Evolutionary conservation across 2,329 filamentous ascomycete species (phyloP).

Genomic region (Helicocarpus griseus): DNA sequence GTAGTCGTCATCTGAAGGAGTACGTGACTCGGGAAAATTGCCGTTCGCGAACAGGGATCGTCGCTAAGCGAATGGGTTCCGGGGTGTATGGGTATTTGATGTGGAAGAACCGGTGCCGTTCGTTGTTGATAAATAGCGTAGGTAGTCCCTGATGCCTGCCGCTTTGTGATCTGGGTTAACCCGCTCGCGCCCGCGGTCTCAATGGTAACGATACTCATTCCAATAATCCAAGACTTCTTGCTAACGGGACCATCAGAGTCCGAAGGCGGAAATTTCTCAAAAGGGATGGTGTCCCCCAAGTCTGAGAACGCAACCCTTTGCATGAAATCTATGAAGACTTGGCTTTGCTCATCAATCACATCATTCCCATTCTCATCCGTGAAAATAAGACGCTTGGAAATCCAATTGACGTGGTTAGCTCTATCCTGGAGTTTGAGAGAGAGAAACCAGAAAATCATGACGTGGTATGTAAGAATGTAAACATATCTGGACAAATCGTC

Average conservation of each 20-base stretch:
- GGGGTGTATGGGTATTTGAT: conserved; percentile 33
- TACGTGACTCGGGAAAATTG: conserved; percentile 38
- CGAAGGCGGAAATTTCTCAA: conserved; percentile 31
- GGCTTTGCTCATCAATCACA: conserved; percentile 78
- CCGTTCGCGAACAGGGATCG: conserved; percentile 25
- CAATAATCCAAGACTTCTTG: conserved; percentile 42
- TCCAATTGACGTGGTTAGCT: conserved; percentile 77
- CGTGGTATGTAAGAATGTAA: conserved; percentile 85
- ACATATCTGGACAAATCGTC: conserved; percentile 89
- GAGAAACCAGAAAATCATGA: conserved; percentile 95
- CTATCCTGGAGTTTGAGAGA: conserved; percentile 77
- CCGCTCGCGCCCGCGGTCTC: conserved; percentile 40
- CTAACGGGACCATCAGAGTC: conserved; percentile 32
- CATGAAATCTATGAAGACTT: conserved; percentile 93
- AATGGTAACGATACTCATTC: conserved; percentile 43
- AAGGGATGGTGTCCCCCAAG: conserved; percentile 55
- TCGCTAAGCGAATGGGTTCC: conserved; percentile 31
- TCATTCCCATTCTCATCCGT: conserved; percentile 65
- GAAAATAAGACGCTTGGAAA: conserved; percentile 72
- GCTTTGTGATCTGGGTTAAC: conserved; percentile 40
- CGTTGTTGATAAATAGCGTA: conserved; percentile 39
- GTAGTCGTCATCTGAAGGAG: conserved; percentile 36
- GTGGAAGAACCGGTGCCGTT: conserved; percentile 35
- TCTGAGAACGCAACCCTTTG: conserved; percentile 79
- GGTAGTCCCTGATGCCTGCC: conserved; percentile 42